Percentiles rank a stretch among this genome's conserved stretches.
Conservation (phyloP, 2,329 filamentous ascomycete genomes). For the Aurifilum marmelostoma region DNA sequence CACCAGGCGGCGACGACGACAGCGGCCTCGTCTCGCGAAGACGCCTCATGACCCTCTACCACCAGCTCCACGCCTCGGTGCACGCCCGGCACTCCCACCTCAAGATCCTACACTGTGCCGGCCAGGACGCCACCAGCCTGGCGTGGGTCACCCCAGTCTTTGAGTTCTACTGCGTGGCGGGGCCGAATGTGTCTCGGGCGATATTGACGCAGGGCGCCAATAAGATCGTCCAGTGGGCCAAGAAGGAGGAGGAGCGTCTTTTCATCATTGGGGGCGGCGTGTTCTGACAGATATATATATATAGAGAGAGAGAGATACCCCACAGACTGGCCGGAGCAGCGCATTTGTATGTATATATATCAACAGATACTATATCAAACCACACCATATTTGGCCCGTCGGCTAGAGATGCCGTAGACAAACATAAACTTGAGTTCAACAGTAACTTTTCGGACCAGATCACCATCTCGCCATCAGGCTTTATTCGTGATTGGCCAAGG, state of each 20-base stretch:
- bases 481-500: neutral
- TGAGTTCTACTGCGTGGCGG: conserved; percentile 94
- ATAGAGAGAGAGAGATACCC: neutral
- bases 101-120: conserved; percentile 82
- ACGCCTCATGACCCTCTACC: conserved; percentile 81
- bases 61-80: conserved; percentile 80
- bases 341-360: neutral
- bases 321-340: neutral
- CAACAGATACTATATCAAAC: neutral
- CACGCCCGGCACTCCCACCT: conserved; percentile 83
- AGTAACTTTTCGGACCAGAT: neutral
- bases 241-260: conserved; percentile 86
- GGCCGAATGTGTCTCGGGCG: conserved; percentile 65
- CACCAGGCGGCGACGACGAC: conserved; percentile 33
- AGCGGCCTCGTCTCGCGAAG: conserved; percentile 61
- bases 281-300: too few species aligned
- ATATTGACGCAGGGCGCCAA: conserved; percentile 84
- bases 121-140: conserved; percentile 75
- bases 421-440: neutral
- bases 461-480: neutral
- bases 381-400: neutral
- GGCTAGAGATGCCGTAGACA: neutral
- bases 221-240: conserved; percentile 87
- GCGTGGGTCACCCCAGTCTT: conserved; percentile 92
- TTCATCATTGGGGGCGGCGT: conserved; percentile 99